Evolutionary conservation across 768 basidiomycete species (phyloP).

Genomic region (Lactarius akahatsu): DNA sequence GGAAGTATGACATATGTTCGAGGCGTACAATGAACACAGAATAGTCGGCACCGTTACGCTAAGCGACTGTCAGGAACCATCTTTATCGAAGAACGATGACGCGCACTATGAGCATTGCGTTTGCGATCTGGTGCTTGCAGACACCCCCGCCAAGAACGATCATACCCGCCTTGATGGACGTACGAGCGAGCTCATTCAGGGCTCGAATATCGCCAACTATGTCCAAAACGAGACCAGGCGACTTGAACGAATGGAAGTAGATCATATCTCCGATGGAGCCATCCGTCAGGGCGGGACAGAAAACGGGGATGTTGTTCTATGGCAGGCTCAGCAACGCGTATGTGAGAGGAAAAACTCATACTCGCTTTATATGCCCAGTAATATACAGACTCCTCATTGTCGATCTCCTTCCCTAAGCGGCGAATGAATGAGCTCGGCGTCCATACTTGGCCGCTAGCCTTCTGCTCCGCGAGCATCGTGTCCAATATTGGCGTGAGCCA

Average conservation of each 20-base stretch:
- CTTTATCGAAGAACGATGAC: conserved; percentile 31
- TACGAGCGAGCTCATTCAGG: conserved; percentile 86
- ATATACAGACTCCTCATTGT: conserved; percentile 96
- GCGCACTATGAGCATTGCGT: conserved; percentile 94
- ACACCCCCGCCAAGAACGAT: conserved; percentile 97
- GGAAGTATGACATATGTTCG: neutral
- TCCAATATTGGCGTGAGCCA: conserved; percentile 97
- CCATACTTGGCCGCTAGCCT: conserved; percentile 69
- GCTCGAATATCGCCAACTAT: conserved; percentile 92
- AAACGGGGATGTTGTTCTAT: conserved; percentile 97
- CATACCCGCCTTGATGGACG: conserved; percentile 94
- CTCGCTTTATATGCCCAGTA: conserved; percentile 99
- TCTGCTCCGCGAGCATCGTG: conserved; percentile 86
- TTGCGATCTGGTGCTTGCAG: conserved; percentile 99
- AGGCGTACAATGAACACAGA: conserved; percentile 86
- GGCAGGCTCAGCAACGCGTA: conserved; percentile 31
- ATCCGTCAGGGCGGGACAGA: conserved; percentile 97
- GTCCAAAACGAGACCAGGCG: conserved; percentile 82
- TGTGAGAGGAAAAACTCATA: conserved; percentile 29
- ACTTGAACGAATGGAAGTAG: conserved; percentile 95
- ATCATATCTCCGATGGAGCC: conserved; percentile 99
- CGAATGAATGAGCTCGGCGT: conserved; percentile 92
- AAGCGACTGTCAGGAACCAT: conserved; percentile 21
- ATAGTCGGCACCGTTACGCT: conserved; percentile 98
- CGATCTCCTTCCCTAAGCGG: conserved; percentile 93